phyloP scores from a whole-genome alignment of 1,139 yeast species.

The Debaryomycetaceae sp. region DNA sequence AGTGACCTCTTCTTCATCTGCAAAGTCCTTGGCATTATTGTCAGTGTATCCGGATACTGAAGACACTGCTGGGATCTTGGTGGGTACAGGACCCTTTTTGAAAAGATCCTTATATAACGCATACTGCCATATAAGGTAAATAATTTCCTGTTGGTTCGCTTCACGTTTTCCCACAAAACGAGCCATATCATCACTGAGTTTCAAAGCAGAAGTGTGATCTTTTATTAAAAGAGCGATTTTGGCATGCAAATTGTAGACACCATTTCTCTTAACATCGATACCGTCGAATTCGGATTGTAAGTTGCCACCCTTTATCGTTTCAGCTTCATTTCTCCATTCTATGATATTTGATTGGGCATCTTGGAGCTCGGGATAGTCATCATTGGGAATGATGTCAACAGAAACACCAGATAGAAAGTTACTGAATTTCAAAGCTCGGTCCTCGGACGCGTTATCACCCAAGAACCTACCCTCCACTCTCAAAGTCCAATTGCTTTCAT shows the following conservation, averaged over 20 bases:
- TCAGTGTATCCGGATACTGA: slow-evolving; percentile 13
- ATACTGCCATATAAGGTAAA: slow-evolving; percentile 85
- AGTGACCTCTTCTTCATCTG: slow-evolving; percentile 32
- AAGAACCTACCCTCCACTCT: slow-evolving; percentile 83
- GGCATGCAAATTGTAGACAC: slow-evolving; percentile 62
- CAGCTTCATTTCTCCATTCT: slow-evolving; percentile 40
- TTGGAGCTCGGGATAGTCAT: slow-evolving; percentile 36
- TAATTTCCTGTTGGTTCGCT: slow-evolving; percentile 82
- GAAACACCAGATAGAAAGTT: slow-evolving; percentile 80
- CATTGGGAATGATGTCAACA: slow-evolving; percentile 60
- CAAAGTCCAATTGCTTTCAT: slow-evolving; percentile 73
- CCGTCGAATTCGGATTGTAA: slow-evolving; percentile 71
- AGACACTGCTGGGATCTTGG: slow-evolving; percentile 38
- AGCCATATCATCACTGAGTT: slow-evolving; percentile 60
- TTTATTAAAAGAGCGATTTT: slow-evolving; percentile 79
- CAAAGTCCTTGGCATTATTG: slow-evolving; percentile 17
- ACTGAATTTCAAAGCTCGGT: slow-evolving; percentile 50
- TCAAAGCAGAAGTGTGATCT: slow-evolving; percentile 61
- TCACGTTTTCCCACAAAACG: slow-evolving; percentile 71
- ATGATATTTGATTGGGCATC: slow-evolving; percentile 32
- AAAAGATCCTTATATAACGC: slow-evolving; percentile 69
- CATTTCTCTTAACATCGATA: slow-evolving; percentile 78
- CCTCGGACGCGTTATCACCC: slow-evolving; percentile 30
- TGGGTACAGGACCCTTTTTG: slow-evolving; percentile 35
- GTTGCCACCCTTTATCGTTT: slow-evolving; percentile 9